Conservation (phyloP, 179 eudicot genomes). For the Drosera spatulata region DNA sequence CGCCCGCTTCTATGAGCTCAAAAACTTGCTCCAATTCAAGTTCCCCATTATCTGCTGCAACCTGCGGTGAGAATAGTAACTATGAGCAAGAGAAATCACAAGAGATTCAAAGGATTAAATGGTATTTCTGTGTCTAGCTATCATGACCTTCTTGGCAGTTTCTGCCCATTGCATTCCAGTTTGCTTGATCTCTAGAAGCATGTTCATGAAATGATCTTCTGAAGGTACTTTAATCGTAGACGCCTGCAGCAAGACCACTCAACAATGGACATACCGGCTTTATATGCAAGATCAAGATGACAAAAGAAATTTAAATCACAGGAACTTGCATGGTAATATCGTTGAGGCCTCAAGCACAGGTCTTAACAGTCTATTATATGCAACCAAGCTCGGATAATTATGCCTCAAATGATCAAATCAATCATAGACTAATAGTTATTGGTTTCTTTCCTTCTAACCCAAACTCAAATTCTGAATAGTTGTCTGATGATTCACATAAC, state of each 20-base stretch:
- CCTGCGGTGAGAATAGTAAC: constrained; percentile 28
- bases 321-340: no score
- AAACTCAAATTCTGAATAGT: no score
- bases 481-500: no score
- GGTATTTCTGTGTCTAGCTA: background rate
- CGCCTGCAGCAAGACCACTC: constrained; percentile 34
- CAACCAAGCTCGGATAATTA: no score
- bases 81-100: constrained; percentile 6
- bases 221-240: constrained; percentile 44
- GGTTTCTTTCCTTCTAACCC: no score
- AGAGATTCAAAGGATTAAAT: background rate
- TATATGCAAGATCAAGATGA: no score
- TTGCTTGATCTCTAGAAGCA: constrained; percentile 44
- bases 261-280: background rate
- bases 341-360: no score
- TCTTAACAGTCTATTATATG: no score
- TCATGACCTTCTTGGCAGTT: constrained; percentile 65
- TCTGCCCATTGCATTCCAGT: constrained; percentile 65
- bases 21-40: constrained; percentile 68
- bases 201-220: constrained; percentile 66
- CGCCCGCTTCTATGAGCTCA: constrained; percentile 73
- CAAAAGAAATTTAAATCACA: no score
- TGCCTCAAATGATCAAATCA: no score
- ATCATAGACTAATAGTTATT: no score
- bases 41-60: constrained; percentile 62